Evolutionary conservation across 495 filamentous ascomycete species (phyloP), one percentile per base, ranked within the genome.

Genomic region (Cercophora newfieldiana): DNA sequence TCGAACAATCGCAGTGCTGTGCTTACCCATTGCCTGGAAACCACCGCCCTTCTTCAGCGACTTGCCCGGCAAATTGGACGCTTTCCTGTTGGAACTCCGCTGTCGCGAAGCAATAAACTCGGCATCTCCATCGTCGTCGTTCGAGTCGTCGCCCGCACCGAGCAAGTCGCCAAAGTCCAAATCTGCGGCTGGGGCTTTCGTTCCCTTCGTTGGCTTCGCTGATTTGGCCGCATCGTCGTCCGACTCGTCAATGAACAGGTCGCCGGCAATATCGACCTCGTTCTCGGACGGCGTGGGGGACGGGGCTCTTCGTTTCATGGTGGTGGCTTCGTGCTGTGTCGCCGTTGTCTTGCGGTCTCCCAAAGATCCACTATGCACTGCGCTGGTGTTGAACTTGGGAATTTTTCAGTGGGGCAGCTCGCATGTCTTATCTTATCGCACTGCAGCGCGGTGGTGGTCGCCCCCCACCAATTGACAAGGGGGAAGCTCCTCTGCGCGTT

Each of bases 11-110:
- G n/a, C n/a, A n/a, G n/a, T 44, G 64, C 28, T 63, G 16, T 29
- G 68, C 74, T 44, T 69, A 82, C 92, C 96, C 94, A 99, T 97
- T 48, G 90, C 89, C 77, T 99, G 95, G 75, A 97, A 99, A 49
- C 94, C 95, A 72, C 94, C 94, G 50, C 92, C 91, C 73, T 95
- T 96, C 84, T 98, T 97, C 16, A 90, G 90, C 7, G 87, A 89
- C 67, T 90, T 90, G 48, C 92, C 90, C 71, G 97, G 97, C 2
- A 96, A 63, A 71, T 91, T 94, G 16, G 89, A 81, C 0, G 83
- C 76, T 72, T 97, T 98, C 50, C 96, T 83, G 76, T 97, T 97
- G 3, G 90, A 90, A 29, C 91, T 91, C 0, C 91, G 87, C 73
- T 95, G 94, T 65, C 87, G 83, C 28, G 87, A 87, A 19, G 93